These are phyloP conservation scores for Echeveria elegans DNA, from an alignment of 164 flowering plant species.

Conservation along the genomic window DNA sequence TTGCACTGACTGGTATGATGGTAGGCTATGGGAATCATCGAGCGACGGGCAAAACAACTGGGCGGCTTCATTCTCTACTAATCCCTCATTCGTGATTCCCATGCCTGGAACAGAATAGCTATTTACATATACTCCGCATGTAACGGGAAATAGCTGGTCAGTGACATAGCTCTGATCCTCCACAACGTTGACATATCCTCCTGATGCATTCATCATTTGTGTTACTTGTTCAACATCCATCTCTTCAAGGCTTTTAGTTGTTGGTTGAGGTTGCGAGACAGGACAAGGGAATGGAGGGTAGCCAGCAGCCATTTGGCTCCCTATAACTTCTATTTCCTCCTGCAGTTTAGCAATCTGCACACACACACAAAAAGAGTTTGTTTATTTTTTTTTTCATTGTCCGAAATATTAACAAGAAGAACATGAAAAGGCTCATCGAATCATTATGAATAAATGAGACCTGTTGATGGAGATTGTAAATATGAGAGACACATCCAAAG, in stretches of 20 bases:
- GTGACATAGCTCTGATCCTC: neutral
- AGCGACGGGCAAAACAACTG: neutral
- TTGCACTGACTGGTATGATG: neutral
- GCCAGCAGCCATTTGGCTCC: neutral
- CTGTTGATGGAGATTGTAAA: neutral
- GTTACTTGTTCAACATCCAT: neutral
- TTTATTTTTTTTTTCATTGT: neutral
- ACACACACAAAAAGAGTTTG: neutral
- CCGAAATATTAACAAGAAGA: neutral
- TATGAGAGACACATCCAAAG: conserved; percentile 4
- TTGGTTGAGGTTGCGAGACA: neutral
- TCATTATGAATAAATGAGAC: neutral
- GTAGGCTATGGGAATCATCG: neutral
- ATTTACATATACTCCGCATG: neutral
- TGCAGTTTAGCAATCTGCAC: conserved; percentile 5
- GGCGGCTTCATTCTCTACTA: neutral
- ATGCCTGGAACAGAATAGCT: neutral
- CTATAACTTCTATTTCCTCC: neutral
- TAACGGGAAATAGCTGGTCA: neutral
- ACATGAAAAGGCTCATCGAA: neutral
- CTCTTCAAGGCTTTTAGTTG: neutral
- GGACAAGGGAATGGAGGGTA: conserved; percentile 2
- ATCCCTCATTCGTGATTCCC: neutral
- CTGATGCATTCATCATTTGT: neutral
- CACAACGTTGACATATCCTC: neutral